phyloP scores from a whole-genome alignment of 1,284 basidiomycete genomes.

The Cystobasidium pallidum region DNA sequence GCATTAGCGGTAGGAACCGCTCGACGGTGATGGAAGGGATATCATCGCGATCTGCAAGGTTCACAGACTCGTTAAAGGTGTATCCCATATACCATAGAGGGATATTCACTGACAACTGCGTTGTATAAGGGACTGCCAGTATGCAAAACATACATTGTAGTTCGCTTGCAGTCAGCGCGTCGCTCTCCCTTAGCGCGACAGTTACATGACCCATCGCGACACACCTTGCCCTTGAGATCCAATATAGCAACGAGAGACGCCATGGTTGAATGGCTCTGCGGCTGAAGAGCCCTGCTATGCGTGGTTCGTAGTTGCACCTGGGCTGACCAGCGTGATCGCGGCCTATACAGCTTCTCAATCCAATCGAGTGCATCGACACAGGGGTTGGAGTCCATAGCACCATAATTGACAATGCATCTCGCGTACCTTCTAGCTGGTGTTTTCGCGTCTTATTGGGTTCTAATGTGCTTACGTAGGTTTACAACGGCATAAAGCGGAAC shows the following conservation, averaged over 20 bases:
- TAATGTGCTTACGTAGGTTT: too few species aligned
- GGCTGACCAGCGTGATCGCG: not conserved
- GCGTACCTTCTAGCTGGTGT: too few species aligned
- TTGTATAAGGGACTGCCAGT: conserved; percentile 84
- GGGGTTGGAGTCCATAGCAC: too few species aligned
- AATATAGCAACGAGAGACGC: conserved; percentile 76
- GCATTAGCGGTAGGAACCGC: conserved; percentile 87
- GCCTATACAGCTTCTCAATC: not conserved
- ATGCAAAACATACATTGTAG: not conserved
- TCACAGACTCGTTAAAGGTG: too few species aligned
- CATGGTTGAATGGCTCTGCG: conserved; percentile 12
- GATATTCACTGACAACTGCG: conserved; percentile 57
- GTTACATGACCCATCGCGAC: conserved; percentile 5
- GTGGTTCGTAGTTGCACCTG: not conserved
- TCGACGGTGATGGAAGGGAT: conserved; percentile 86
- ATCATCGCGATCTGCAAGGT: conserved; percentile 78
- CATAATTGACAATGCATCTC: too few species aligned
- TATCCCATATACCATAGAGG: too few species aligned
- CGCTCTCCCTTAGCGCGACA: not conserved
- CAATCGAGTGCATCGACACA: too few species aligned
- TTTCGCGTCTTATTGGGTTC: too few species aligned
- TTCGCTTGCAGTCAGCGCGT: conserved; percentile 18
- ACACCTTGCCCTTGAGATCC: conserved; percentile 85
- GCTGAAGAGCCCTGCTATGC: not conserved
- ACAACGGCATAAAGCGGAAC: too few species aligned